A percentile compares a stretch with the other conserved stretches of the same genome.
These are phyloP conservation scores for Endocladia muricata DNA, from an alignment of 31 red algal species.

Conservation along the genomic window DNA sequence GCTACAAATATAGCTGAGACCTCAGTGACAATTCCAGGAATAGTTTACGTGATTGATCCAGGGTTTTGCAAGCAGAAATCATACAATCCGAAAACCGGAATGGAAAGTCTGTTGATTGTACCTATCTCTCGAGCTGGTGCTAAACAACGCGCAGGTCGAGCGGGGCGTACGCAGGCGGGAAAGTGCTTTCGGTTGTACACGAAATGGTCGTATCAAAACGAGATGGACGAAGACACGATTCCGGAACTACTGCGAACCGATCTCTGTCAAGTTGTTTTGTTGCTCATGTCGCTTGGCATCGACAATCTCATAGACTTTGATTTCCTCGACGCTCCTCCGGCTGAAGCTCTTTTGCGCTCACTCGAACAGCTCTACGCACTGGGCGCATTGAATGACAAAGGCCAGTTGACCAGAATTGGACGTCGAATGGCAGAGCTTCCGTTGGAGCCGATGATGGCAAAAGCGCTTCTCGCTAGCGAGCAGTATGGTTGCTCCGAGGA, in stretches of 20 bases:
- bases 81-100: constrained; percentile 88
- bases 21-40: constrained; percentile 90
- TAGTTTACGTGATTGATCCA: constrained; percentile 97
- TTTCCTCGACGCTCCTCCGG: constrained; percentile 91
- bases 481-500: constrained; percentile 82
- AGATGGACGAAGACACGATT: constrained; percentile 81
- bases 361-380: constrained; percentile 93
- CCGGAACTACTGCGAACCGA: constrained; percentile 90
- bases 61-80: constrained; percentile 93
- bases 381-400: constrained; percentile 78
- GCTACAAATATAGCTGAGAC: constrained; percentile 99
- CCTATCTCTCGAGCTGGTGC: constrained; percentile 82
- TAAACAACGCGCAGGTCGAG: constrained; percentile 89
- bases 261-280: constrained; percentile 82
- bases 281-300: constrained; percentile 86
- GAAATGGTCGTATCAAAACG: constrained; percentile 81
- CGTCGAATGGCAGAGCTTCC: constrained; percentile 95
- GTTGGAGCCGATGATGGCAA: constrained; percentile 87
- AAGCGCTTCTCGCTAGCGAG: constrained; percentile 82
- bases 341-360: constrained; percentile 79
- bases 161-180: constrained; percentile 91
- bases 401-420: constrained; percentile 82
- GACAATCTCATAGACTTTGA: constrained; percentile 97
- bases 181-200: constrained; percentile 98
- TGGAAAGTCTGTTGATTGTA: constrained; percentile 87